Evolutionary conservation across 2,329 filamentous ascomycete genomes (phyloP).

Genomic region (Zasmidium angulare): DNA sequence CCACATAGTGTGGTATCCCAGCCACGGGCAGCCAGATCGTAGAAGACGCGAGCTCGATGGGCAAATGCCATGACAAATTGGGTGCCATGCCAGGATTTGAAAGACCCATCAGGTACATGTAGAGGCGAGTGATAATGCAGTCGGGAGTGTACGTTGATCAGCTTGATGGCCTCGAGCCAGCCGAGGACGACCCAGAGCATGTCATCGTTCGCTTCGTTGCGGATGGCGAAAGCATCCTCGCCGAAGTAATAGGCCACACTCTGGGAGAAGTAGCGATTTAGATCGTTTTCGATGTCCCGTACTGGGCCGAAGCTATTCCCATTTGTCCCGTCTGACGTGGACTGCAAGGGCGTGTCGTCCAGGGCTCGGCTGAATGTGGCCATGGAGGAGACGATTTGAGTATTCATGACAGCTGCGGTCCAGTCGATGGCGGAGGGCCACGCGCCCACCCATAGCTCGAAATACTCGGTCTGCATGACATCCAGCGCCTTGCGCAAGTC

Average conservation of each 20-base stretch:
- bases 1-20: slow-evolving; percentile 80
- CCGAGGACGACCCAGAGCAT: slow-evolving; percentile 93
- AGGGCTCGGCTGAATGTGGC: slow-evolving; percentile 50
- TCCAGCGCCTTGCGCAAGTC: slow-evolving; percentile 58
- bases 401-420: slow-evolving; percentile 83
- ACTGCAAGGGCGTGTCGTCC: background rate
- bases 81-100: slow-evolving; percentile 66
- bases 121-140: slow-evolving; percentile 54
- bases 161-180: slow-evolving; percentile 81
- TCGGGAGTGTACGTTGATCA: slow-evolving; percentile 68
- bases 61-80: slow-evolving; percentile 77
- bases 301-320: background rate
- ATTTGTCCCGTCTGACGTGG: background rate
- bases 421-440: slow-evolving; percentile 91
- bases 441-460: slow-evolving; percentile 71
- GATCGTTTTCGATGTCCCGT: slow-evolving; percentile 68
- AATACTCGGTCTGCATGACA: slow-evolving; percentile 75
- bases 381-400: slow-evolving; percentile 68
- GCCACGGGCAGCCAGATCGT: slow-evolving; percentile 72
- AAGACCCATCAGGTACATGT: background rate
- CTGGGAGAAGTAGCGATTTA: slow-evolving; percentile 80
- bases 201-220: slow-evolving; percentile 83
- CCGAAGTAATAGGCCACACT: slow-evolving; percentile 79
- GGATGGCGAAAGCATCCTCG: slow-evolving; percentile 73
- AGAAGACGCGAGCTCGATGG: slow-evolving; percentile 80